These are phyloP conservation scores for Primulina huaijiensis DNA, from an alignment of 257 asterid species.

Conservation along the genomic window DNA sequence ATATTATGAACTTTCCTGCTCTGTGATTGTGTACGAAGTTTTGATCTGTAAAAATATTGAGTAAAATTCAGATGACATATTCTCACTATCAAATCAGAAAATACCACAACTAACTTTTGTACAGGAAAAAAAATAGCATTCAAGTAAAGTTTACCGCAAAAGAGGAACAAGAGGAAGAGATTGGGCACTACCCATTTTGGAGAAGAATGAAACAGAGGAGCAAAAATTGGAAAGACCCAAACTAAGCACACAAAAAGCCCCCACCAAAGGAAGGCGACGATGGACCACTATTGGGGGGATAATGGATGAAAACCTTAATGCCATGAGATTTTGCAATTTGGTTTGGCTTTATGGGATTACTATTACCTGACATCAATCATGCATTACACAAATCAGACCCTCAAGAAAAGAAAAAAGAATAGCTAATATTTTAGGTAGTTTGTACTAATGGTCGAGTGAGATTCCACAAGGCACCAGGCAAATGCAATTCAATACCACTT, in stretches of 20 bases:
- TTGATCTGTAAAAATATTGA: conserved; percentile 36
- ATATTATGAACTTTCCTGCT: conserved; percentile 38
- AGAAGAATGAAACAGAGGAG: conserved; percentile 36
- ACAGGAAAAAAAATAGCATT: background rate
- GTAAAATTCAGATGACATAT: conserved; percentile 23
- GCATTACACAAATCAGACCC: conserved; percentile 30
- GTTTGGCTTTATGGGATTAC: conserved; percentile 35
- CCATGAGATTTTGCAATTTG: conserved; percentile 50
- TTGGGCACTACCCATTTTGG: conserved; percentile 46
- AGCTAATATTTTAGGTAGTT: background rate
- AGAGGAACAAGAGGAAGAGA: conserved; percentile 47
- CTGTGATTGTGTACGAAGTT: conserved; percentile 31
- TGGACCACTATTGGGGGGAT: conserved; percentile 58
- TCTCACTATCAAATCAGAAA: conserved; percentile 18
- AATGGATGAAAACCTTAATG: conserved; percentile 61
- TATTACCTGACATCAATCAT: conserved; percentile 48
- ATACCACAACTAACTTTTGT: background rate
- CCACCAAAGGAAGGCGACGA: conserved; percentile 69
- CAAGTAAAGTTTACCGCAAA: conserved; percentile 44
- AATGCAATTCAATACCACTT: background rate
- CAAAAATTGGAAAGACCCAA: conserved; percentile 72
- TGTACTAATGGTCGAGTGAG: conserved; percentile 1
- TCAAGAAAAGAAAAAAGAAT: conserved; percentile 18
- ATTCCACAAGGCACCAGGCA: conserved; percentile 15
- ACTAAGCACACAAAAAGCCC: conserved; percentile 78